Evolutionary conservation across 805 yeast species (phyloP), one percentile per base, ranked within the genome.

Genomic region (Metschnikowia lunata): DNA sequence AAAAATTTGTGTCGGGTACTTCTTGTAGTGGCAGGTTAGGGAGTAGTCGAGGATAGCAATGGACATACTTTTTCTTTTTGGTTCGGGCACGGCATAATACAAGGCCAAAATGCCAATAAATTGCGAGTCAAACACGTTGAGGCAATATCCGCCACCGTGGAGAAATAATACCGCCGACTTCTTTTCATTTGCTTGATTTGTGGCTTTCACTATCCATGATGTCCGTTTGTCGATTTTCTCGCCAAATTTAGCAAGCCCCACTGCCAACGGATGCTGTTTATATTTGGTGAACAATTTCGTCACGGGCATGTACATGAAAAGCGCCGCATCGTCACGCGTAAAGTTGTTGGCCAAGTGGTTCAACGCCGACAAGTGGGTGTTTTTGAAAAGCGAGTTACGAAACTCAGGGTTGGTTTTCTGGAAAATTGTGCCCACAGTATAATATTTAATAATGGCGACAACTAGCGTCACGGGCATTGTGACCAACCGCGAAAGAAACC

Each of bases 391-490:
- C 10, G 67, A 61, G 36, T 58, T 41, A 30, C 52, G 47, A 49
- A 64, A 64, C 42, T 66, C 66, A 18, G 40, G 37, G 49, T 55
- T 60, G 37, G 68, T 63, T 13, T 43, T 48, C 18, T 58, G 58
- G 50, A 58, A 60, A 7, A 60, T 42, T 1, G 71, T 66, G 8
- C 70, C 70, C n/a, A 47, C 50, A 7, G 70, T 66, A 43, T 58
- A 64, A 46, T 60, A 66, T 40, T 58, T 56, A 31, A 62, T 28
- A 6, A 49, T 42, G 6, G 66, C 48, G 26, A 49, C 45, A 11
- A 60, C 15, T 1, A 56, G 40, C 4, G 51, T 55, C n/a, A 37
- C 41, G 8, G 71, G 71, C 14, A 61, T 29, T 14, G 61, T 55
- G 10, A 50, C 36, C n/a, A 63, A 34, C 34, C 55, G 52, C 30